Evolutionary conservation across 352 stramenopile species (phyloP).

Genomic region (Globisporangium solare): DNA sequence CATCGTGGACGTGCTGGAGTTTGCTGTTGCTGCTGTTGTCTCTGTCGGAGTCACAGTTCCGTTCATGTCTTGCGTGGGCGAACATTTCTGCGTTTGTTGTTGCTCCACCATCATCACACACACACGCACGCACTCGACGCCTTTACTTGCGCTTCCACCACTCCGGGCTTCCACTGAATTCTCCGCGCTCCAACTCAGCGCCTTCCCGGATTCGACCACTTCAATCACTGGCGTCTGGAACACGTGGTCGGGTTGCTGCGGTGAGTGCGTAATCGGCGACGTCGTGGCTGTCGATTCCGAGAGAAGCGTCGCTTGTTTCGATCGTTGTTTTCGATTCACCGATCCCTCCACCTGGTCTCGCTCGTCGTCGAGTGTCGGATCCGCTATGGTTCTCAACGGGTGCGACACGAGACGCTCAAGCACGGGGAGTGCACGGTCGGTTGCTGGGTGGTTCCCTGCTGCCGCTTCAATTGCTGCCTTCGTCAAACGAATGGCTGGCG

Average conservation of each 20-base stretch:
- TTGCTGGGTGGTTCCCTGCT: conserved; percentile 1
- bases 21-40: conserved; percentile 17
- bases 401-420: background rate
- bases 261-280: conserved; percentile 19
- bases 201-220: conserved; percentile 47
- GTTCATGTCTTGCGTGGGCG: conserved; percentile 18
- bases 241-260: conserved; percentile 15
- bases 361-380: conserved; percentile 31
- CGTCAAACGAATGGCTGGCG: background rate
- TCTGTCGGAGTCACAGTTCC: conserved; percentile 16
- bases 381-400: conserved; percentile 34
- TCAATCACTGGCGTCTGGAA: conserved; percentile 44
- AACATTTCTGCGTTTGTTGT: conserved; percentile 28
- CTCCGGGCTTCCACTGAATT: conserved; percentile 25
- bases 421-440: background rate
- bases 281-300: conserved; percentile 10
- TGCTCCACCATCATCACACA: conserved; percentile 71
- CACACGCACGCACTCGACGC: conserved; percentile 37
- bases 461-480: conserved; percentile 2
- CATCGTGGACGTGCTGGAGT: conserved; percentile 21
- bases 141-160: conserved; percentile 11
- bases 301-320: conserved; percentile 15
- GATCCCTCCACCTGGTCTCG: conserved; percentile 29
- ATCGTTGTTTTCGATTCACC: conserved; percentile 16
- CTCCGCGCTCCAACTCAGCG: conserved; percentile 35